These are phyloP conservation scores for Talaromyces verruculosus DNA, from an alignment of 2,329 filamentous ascomycete genomes.

Conservation along the genomic window DNA sequence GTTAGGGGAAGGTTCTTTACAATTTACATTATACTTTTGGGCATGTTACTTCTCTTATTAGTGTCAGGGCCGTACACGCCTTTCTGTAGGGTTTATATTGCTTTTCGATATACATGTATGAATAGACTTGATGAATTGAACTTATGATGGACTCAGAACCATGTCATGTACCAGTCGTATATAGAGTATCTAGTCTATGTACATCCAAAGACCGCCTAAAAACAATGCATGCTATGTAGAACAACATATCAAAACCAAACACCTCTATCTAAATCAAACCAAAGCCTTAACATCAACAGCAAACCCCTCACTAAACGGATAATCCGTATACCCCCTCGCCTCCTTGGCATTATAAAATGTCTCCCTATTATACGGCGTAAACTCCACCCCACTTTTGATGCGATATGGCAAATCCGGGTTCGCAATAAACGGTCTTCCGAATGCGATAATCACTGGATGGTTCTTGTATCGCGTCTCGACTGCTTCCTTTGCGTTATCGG, in stretches of 20 bases:
- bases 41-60: not conserved
- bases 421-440: conserved; percentile 34
- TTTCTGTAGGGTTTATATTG: not conserved
- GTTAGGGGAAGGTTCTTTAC: not conserved
- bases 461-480: conserved; percentile 24
- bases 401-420: conserved; percentile 31
- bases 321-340: conserved; percentile 30
- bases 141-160: not conserved
- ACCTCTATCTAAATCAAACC: too few relatives aligned
- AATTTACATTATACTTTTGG: not conserved
- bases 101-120: conserved; percentile 1
- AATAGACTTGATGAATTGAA: not conserved
- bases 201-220: not conserved
- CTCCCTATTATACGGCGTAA: conserved; percentile 24
- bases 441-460: conserved; percentile 28
- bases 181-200: not conserved
- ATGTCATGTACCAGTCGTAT: not conserved
- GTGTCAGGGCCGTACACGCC: not conserved
- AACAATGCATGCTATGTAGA: not conserved
- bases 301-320: conserved; percentile 37
- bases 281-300: conserved; percentile 4
- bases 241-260: not conserved
- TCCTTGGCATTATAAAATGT: conserved; percentile 25
- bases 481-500: not conserved
- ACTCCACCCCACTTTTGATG: conserved; percentile 24